Evolutionary conservation across 2,329 filamentous ascomycete species (phyloP), one percentile per base, ranked within the genome.

Genomic region (Rhexocercosporidium sp.): DNA sequence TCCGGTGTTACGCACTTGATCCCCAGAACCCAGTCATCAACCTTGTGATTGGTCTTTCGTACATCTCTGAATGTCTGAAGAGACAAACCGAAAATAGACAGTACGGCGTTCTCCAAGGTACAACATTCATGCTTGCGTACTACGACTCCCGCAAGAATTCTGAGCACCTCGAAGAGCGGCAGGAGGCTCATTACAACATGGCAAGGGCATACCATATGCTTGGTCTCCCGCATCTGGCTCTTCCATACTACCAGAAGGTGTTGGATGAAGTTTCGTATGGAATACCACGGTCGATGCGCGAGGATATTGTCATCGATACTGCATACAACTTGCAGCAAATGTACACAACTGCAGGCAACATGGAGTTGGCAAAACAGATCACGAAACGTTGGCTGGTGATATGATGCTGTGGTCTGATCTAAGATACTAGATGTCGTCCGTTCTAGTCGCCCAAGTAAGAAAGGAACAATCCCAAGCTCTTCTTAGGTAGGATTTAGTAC

Each of bases 1-100:
- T 94, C 74, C 88, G 92, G 65, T 92, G 91, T 0, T 86, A 88
- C 64, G 87, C 92, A 1, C 80, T 97, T 1, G 90, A 94, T 71
- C 91, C 92, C 0, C 79, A 85, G 8, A 96, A 97, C 75, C 86
- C 91, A 0, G 88, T 92, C 74, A 86, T 97, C 70, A 91, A 93
- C 69, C 85, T 99, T 12, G 92, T 88, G 73, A 90, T 97, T 27
- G 94, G 90, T 0, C 85, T 96, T 14, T 90, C 90, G 34, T 98
- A 97, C 78, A 87, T 97, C 46, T 93, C 97, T 77, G 92, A 96
- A 77, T 90, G 92, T 0, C 86, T 97, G 75, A 97, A 98, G 78
- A 87, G 95, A 1, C 93, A 97, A 78, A 90, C 91, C 0, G 93
- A 95, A 57, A 98, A 98, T 77, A 85, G 96, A 1, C 95, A 98